A percentile compares a stretch with the other conserved stretches of the same genome.
Evolutionary conservation across 306 rosid genomes (phyloP).

Genomic region (Lagenaria siceraria): DNA sequence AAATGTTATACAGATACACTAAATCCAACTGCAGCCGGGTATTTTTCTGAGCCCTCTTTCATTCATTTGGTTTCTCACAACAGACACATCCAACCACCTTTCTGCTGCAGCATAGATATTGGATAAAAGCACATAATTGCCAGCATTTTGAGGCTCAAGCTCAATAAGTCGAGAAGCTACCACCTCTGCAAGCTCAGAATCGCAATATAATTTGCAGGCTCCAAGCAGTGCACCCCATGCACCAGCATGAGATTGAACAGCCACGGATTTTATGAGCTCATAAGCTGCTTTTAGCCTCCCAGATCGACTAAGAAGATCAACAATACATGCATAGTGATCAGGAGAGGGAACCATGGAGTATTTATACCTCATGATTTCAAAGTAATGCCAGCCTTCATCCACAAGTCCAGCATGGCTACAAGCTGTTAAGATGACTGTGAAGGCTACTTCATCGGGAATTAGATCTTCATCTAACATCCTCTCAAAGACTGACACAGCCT

Average conservation of each 20-base stretch:
- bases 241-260: slow-evolving; percentile 44
- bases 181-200: slow-evolving; percentile 45
- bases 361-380: slow-evolving; percentile 32
- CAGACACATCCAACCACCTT: slow-evolving; percentile 57
- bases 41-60: slow-evolving; percentile 50
- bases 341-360: slow-evolving; percentile 40
- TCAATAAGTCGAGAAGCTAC: slow-evolving; percentile 47
- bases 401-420: slow-evolving; percentile 64
- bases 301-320: slow-evolving; percentile 68
- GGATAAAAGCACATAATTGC: slow-evolving; percentile 55
- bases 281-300: slow-evolving; percentile 44
- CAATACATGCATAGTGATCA: slow-evolving; percentile 68
- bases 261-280: slow-evolving; percentile 48
- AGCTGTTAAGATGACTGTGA: slow-evolving; percentile 53
- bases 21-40: slow-evolving; percentile 40
- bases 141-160: slow-evolving; percentile 52
- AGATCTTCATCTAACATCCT: slow-evolving; percentile 59
- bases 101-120: slow-evolving; percentile 57
- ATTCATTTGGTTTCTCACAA: slow-evolving; percentile 49
- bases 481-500: slow-evolving; percentile 45
- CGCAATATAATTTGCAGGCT: slow-evolving; percentile 44
- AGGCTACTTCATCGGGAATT: slow-evolving; percentile 60
- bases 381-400: slow-evolving; percentile 58
- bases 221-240: slow-evolving; percentile 79
- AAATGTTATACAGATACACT: not conserved